phyloP scores from a whole-genome alignment of 73 alveolate species.

The Paramecium biaurelia region DNA sequence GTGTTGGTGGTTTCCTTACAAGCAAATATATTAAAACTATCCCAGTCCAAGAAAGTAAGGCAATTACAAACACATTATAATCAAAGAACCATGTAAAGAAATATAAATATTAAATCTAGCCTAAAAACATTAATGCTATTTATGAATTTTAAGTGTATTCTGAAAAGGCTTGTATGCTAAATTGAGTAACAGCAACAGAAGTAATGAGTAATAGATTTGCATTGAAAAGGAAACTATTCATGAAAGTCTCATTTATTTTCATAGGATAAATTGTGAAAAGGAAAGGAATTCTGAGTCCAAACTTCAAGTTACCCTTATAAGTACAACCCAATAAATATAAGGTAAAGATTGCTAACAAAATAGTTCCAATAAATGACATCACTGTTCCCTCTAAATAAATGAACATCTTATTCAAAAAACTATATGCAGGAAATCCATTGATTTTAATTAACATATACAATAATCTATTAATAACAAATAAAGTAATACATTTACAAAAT shows the following conservation, averaged over 20 bases:
- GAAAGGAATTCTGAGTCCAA: slow-evolving; percentile 79
- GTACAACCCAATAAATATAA: slow-evolving; percentile 76
- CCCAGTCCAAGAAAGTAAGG: slow-evolving; percentile 56
- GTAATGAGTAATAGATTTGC: slow-evolving; percentile 73
- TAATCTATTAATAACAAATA: not conserved
- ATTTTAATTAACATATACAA: not conserved
- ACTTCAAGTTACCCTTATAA: slow-evolving; percentile 79
- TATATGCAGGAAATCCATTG: slow-evolving; percentile 72
- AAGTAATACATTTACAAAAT: not conserved
- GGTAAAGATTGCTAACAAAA: slow-evolving; percentile 68
- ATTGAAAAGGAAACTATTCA: slow-evolving; percentile 81
- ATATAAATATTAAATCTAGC: slow-evolving; percentile 74
- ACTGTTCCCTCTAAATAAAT: slow-evolving; percentile 77
- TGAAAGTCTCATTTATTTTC: slow-evolving; percentile 81
- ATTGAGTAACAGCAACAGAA: slow-evolving; percentile 81
- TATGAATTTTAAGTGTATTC: slow-evolving; percentile 78
- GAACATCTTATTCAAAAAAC: slow-evolving; percentile 74
- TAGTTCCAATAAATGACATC: slow-evolving; percentile 73
- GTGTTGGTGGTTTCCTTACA: slow-evolving; percentile 53
- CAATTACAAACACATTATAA: slow-evolving; percentile 68
- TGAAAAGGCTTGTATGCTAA: slow-evolving; percentile 69
- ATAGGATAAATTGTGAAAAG: slow-evolving; percentile 78
- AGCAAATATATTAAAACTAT: slow-evolving; percentile 35
- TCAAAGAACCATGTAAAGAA: slow-evolving; percentile 77
- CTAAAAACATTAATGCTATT: slow-evolving; percentile 72